phyloP scores from a whole-genome alignment of 192 early-diverging fungal species.

The Podila epicladia region DNA sequence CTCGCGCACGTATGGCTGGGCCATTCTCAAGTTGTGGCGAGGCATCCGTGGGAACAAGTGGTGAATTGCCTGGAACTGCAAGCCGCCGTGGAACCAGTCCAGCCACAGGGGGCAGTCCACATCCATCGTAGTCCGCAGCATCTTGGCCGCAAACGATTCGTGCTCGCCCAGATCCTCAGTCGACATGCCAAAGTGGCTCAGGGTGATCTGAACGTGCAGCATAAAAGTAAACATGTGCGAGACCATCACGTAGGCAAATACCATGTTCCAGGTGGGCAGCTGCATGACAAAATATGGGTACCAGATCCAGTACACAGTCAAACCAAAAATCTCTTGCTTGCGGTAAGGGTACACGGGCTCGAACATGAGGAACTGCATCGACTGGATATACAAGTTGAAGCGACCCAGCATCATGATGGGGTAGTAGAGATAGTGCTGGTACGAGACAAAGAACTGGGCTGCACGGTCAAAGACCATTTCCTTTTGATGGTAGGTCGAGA shows the following conservation, averaged over 20 bases:
- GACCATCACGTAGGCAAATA: conserved; percentile 75
- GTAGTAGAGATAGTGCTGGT: conserved; percentile 92
- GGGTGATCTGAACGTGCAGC: conserved; percentile 95
- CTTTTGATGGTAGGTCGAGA: conserved; percentile 90
- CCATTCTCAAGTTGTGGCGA: conserved; percentile 82
- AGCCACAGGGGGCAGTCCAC: conserved; percentile 93
- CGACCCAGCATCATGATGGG: conserved; percentile 88
- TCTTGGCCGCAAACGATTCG: conserved; percentile 88
- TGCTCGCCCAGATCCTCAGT: conserved; percentile 72
- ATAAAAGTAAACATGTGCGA: conserved; percentile 87
- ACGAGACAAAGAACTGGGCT: conserved; percentile 78
- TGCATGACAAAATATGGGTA: conserved; percentile 72
- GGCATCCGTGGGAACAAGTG: conserved; percentile 95
- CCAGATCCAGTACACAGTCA: conserved; percentile 86
- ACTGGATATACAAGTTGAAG: conserved; percentile 89
- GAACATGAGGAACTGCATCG: conserved; percentile 71
- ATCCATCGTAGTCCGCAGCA: conserved; percentile 95
- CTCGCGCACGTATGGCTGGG: conserved; percentile 76
- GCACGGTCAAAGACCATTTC: conserved; percentile 82
- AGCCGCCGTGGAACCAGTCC: conserved; percentile 98
- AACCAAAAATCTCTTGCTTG: conserved; percentile 75
- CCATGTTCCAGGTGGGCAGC: conserved; percentile 72
- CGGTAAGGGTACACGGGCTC: conserved; percentile 78
- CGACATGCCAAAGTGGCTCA: conserved; percentile 97
- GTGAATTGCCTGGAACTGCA: conserved; percentile 97